These are phyloP conservation scores for Penicillium sp. DNA, from an alignment of 2,329 filamentous ascomycete genomes.

Conservation along the genomic window DNA sequence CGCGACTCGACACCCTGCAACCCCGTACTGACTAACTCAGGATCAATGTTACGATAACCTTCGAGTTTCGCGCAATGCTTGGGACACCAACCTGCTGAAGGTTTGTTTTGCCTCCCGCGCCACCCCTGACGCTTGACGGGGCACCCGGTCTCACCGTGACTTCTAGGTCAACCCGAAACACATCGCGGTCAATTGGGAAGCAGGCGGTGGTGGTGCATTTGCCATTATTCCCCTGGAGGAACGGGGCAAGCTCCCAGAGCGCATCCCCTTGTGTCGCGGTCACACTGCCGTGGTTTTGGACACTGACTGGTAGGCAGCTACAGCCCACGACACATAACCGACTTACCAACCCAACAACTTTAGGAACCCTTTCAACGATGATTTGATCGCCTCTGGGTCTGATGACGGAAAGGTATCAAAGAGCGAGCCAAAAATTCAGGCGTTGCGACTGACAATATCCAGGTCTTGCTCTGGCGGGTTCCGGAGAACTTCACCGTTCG, in stretches of 20 bases:
- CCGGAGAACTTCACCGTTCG: conserved; percentile 83
- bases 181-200: conserved; percentile 97
- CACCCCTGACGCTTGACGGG: conserved; percentile 28
- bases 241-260: conserved; percentile 86
- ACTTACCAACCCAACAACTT: background rate
- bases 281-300: conserved; percentile 95
- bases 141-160: conserved; percentile 11
- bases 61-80: conserved; percentile 95
- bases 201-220: conserved; percentile 92
- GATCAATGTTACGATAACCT: conserved; percentile 99
- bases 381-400: conserved; percentile 86
- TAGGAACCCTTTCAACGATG: conserved; percentile 96
- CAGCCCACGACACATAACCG: background rate
- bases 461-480: conserved; percentile 92
- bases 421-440: background rate
- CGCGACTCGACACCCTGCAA: background rate
- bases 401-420: conserved; percentile 82
- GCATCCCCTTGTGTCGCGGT: conserved; percentile 91
- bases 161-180: conserved; percentile 89
- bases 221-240: conserved; percentile 91
- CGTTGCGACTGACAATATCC: conserved; percentile 19
- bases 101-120: conserved; percentile 53
- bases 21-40: conserved; percentile 38
- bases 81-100: conserved; percentile 99
- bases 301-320: conserved; percentile 82